These are phyloP conservation scores for Grosmannia penicillata DNA, from an alignment of 2,329 filamentous ascomycete species.

Conservation along the genomic window DNA sequence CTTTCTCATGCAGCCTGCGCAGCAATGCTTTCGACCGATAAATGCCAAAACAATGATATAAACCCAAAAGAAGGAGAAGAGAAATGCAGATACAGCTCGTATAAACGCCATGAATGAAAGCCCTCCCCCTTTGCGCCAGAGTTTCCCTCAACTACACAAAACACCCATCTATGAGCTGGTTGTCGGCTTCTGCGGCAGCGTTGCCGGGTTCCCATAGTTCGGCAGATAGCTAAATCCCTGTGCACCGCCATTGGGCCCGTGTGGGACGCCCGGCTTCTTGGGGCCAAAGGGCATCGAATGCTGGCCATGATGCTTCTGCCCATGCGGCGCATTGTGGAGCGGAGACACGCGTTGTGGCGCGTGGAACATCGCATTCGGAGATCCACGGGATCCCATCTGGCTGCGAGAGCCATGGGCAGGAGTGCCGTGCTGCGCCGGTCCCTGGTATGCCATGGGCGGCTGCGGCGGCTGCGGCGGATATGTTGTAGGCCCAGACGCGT, in stretches of 20 bases:
- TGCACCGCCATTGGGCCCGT: slow-evolving; percentile 3
- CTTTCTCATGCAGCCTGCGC: neutral
- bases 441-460: neutral
- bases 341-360: too few relatives aligned
- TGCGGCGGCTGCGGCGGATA: slow-evolving; percentile 26
- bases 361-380: neutral
- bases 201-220: slow-evolving; percentile 44
- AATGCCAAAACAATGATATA: too few relatives aligned
- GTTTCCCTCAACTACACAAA: slow-evolving; percentile 8
- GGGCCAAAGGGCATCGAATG: slow-evolving; percentile 13
- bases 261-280: slow-evolving; percentile 20
- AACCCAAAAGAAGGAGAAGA: too few relatives aligned
- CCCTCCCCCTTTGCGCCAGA: slow-evolving; percentile 3
- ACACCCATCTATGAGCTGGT: slow-evolving; percentile 17
- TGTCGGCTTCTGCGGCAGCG: slow-evolving; percentile 41
- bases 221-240: slow-evolving; percentile 39
- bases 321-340: neutral
- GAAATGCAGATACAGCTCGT: neutral
- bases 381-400: neutral
- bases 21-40: neutral
- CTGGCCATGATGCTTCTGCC: slow-evolving; percentile 18
- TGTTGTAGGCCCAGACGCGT: slow-evolving; percentile 34
- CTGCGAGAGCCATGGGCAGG: neutral
- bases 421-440: neutral
- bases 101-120: slow-evolving; percentile 6